Base-by-base conservation (phyloP, 73 alveolate species). In the Durusdinium trenchii region DNA sequence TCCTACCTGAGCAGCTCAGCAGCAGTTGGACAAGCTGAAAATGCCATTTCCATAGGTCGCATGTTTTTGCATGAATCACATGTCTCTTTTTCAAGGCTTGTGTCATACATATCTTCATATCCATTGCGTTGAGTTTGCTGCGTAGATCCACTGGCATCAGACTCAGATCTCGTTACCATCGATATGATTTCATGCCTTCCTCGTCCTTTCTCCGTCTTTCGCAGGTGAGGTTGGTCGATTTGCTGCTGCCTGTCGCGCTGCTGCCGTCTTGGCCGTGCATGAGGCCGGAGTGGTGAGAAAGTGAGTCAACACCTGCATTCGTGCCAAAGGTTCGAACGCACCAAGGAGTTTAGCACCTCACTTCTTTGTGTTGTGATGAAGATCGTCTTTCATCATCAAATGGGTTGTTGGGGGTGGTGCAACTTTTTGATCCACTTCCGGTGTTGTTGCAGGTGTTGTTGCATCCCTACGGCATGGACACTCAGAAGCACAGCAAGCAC, bases 401-500 rank as follows among this genome's bases (percentile, higher is more conserved):
- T 12, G 23, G 23, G 12, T 57, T 57, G 12, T 12, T 57, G 69
- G 69, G 23, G 12, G 69, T 57, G 69, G 23, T 57, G 69, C 12
- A 23, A 57, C 69, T 16, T 57, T 57, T 23, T 57, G 69, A 57
- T 57, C 32, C 69, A 12, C 69, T 57, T 23, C 69, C 32, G 69
- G 32, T 57, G n/a, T 86, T 23, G 43, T 35, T 23, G 38, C 57
- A 86, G 95, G 98, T 91, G 45, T 35, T 91, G 98, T 28, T 91
- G 89, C 98, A 91, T 40, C 98, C 98, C 7, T 91, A 91, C 28
- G 98, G 98, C 67, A 91, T 91, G 98, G 98, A 91, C 78, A 91
- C 90, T 46, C 40, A 14, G 98, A 91, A 91, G 61, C 98, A 91
- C 76, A 46, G 76, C 73, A 45, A 54, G 78, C 98, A 91, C 45